Percentiles rank a stretch among this genome's conserved stretches.
These are phyloP conservation scores for Salix brachista DNA, from an alignment of 345 rosid species.

Conservation along the genomic window DNA sequence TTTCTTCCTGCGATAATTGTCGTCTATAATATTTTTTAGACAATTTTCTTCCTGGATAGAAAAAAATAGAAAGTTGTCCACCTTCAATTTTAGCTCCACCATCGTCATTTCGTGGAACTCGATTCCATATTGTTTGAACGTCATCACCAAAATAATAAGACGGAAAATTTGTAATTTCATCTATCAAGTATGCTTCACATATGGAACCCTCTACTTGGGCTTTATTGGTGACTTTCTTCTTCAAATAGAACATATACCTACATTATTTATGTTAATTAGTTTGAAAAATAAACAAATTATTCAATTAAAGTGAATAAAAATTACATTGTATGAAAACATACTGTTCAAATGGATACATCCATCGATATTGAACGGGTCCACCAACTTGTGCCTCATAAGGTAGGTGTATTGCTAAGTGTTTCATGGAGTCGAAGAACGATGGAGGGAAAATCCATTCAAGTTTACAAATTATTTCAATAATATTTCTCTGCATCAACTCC, in stretches of 20 bases:
- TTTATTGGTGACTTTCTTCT: too few species aligned
- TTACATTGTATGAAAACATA: background rate
- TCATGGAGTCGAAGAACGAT: background rate
- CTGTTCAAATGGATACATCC: slow-evolving; percentile 13
- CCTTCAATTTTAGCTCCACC: background rate
- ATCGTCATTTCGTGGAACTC: background rate
- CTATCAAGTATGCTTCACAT: too few species aligned
- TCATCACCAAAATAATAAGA: background rate
- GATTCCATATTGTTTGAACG: background rate
- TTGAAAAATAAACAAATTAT: too few species aligned
- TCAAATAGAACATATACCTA: too few species aligned
- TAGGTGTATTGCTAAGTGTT: background rate
- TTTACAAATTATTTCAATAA: background rate
- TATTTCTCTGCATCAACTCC: background rate
- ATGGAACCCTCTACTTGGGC: too few species aligned
- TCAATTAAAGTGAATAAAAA: background rate
- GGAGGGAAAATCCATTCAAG: background rate
- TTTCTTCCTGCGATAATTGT: too few species aligned
- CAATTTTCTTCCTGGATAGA: too few species aligned
- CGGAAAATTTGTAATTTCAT: background rate
- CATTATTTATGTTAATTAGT: background rate
- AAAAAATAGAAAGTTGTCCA: too few species aligned
- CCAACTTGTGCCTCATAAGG: background rate
- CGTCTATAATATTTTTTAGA: too few species aligned
- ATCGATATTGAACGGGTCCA: background rate